phyloP scores from a whole-genome alignment of 2,329 filamentous ascomycete genomes.

The Trichoderma simmonsii region DNA sequence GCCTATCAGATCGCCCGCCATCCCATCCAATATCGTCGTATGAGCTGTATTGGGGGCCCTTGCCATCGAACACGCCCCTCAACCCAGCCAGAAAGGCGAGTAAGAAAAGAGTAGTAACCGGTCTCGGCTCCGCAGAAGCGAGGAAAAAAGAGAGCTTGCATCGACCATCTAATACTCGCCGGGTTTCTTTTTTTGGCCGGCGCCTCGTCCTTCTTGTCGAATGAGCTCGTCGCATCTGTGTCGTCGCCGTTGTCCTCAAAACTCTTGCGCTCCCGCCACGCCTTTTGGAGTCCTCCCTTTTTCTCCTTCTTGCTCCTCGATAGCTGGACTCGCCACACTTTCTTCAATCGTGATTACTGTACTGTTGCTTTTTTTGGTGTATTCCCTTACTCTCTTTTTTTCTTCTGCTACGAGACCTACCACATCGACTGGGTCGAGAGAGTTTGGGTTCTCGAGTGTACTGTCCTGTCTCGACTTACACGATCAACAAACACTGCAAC shows the following conservation, averaged over 20 bases:
- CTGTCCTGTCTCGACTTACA: constrained; percentile 9
- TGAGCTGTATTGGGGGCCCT: neutral
- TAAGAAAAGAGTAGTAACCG: neutral
- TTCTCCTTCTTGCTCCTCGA: constrained; percentile 42
- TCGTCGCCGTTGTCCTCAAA: constrained; percentile 44
- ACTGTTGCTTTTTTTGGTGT: neutral
- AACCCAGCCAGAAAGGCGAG: neutral
- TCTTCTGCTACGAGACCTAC: neutral
- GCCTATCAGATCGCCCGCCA: constrained; percentile 21
- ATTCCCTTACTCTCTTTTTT: neutral
- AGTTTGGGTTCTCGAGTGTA: neutral
- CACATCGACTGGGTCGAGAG: constrained; percentile 20
- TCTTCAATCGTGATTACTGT: constrained; percentile 35
- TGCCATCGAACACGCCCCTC: neutral
- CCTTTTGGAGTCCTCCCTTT: constrained; percentile 23
- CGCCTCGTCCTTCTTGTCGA: constrained; percentile 35
- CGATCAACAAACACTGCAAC: neutral
- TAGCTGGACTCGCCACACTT: constrained; percentile 55
- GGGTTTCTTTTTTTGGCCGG: constrained; percentile 25
- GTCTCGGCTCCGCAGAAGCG: neutral
- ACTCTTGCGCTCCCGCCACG: constrained; percentile 45
- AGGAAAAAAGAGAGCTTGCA: neutral
- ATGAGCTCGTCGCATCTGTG: constrained; percentile 27
- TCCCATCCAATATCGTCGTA: neutral
- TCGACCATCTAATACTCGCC: neutral